These are phyloP conservation scores for Nothophaeocryptopus gaeumannii DNA, from an alignment of 2,329 filamentous ascomycete species.

Conservation along the genomic window DNA sequence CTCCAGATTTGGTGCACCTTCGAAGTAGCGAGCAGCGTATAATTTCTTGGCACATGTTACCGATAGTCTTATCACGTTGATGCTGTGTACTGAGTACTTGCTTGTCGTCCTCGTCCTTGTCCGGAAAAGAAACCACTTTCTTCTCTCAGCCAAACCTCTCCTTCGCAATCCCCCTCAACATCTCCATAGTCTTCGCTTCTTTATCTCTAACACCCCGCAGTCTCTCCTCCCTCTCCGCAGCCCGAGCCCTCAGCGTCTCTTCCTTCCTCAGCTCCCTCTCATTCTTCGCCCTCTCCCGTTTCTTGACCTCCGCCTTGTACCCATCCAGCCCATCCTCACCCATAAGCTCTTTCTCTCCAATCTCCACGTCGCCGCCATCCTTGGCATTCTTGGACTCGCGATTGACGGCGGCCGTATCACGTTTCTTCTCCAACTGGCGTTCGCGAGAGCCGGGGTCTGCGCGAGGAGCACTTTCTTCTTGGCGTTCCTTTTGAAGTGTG, in stretches of 20 bases:
- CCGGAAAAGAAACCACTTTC: too few species aligned
- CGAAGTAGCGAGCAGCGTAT: too few species aligned
- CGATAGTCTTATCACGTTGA: too few species aligned
- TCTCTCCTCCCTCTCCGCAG: slow-evolving; percentile 77
- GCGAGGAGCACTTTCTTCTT: slow-evolving; percentile 79
- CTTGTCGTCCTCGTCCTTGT: too few species aligned
- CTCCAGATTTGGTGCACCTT: too few species aligned
- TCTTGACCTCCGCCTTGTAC: slow-evolving; percentile 64
- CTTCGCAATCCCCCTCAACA: slow-evolving; percentile 73
- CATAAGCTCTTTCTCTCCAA: slow-evolving; percentile 74
- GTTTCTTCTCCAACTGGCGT: slow-evolving; percentile 80
- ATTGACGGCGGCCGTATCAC: slow-evolving; percentile 68
- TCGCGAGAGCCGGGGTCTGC: slow-evolving; percentile 81
- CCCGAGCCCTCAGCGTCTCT: slow-evolving; percentile 70
- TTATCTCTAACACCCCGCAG: slow-evolving; percentile 67
- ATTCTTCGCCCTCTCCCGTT: slow-evolving; percentile 70
- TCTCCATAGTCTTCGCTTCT: slow-evolving; percentile 81
- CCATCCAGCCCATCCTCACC: slow-evolving; percentile 62
- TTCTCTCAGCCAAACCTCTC: slow-evolving; percentile 67
- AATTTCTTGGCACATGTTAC: too few species aligned
- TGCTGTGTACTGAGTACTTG: too few species aligned
- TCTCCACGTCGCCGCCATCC: slow-evolving; percentile 62
- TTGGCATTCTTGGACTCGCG: slow-evolving; percentile 66
- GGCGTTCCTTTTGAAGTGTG: slow-evolving; percentile 63
- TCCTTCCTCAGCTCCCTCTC: slow-evolving; percentile 80